Evolutionary conservation across 495 filamentous ascomycete species (phyloP), one percentile per base, ranked within the genome.

Genomic region (Filosporella fistucella): DNA sequence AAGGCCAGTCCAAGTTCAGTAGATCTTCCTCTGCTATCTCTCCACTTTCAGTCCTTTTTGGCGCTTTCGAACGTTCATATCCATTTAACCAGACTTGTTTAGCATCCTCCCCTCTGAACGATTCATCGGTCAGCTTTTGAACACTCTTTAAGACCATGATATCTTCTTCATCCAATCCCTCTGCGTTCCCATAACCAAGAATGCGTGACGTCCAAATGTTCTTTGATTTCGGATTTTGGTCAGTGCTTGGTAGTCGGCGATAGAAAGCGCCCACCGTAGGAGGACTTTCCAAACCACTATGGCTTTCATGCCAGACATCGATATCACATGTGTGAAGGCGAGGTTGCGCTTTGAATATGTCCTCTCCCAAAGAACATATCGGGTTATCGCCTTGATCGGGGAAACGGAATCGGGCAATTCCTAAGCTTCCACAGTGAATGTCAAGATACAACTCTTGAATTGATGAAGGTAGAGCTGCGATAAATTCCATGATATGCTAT

Each of bases 31-130:
- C 35, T 38, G 16, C 35, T 21, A 11, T 16, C 23, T 22, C 5
- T 4, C 14, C 4, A 11, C 14, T 6, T 9, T 6, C 6, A 21
- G 23, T 11, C 7, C 18, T 20, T 13, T n/a, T n/a, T n/a, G n/a
- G n/a, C n/a, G n/a, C n/a, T n/a, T n/a, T n/a, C n/a, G n/a, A n/a
- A 20, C 9, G n/a, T 21, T 20, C 10, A 39, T 37, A 54, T 7
- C 52, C 52, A 41, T 40, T 26, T 11, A 40, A 18, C 52, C 52
- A 55, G 16, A 42, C 29, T 24, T 33, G 14, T 44, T 59, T 25
- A 43, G 62, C 39, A 49, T 68, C 25, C 17, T 35, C 3, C 46
- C 57, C 32, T 49, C 47, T 24, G 44, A 57, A 46, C 16, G 34
- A 3, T 18, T 46, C 45, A 28, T 55, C 34, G 45, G 54, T 20